Conservation (phyloP, 202 grass and related monocot genomes). For the Brachypodium distachyon region DNA sequence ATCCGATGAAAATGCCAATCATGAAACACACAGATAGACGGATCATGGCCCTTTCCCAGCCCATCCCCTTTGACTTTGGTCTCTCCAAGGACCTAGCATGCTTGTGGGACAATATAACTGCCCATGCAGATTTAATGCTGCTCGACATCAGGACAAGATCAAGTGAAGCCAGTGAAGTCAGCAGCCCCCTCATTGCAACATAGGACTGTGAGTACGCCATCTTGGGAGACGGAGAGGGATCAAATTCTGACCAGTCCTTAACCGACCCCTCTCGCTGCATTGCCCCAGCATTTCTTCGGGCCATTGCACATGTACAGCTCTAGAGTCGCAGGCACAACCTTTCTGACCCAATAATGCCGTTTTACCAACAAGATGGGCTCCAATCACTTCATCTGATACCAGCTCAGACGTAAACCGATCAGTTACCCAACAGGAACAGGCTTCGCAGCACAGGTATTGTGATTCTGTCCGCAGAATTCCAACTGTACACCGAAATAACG, state of each 20-base stretch:
- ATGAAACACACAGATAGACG: conserved; percentile 60
- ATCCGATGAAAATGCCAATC: conserved; percentile 65
- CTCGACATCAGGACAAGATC: conserved; percentile 41
- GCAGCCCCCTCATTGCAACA: conserved; percentile 58
- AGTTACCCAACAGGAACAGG: neutral
- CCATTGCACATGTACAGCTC: conserved; percentile 57
- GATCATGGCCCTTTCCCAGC: conserved; percentile 55
- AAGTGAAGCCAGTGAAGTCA: conserved; percentile 46
- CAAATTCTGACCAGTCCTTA: conserved; percentile 64
- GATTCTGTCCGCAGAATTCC: neutral
- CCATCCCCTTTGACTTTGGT: conserved; percentile 51
- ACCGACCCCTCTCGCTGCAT: conserved; percentile 68
- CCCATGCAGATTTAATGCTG: conserved; percentile 50
- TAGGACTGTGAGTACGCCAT: conserved; percentile 68
- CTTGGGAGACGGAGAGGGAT: conserved; percentile 68
- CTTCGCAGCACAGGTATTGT: neutral
- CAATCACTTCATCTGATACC: neutral
- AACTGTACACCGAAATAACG: neutral
- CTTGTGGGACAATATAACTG: conserved; percentile 51
- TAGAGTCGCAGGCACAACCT: neutral
- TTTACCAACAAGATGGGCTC: neutral
- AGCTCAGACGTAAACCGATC: neutral
- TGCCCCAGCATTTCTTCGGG: conserved; percentile 63
- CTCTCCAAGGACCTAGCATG: conserved; percentile 44
- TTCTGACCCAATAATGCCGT: neutral